phyloP scores from a whole-genome alignment of 331 rosid species.

The Saraca asoca region DNA sequence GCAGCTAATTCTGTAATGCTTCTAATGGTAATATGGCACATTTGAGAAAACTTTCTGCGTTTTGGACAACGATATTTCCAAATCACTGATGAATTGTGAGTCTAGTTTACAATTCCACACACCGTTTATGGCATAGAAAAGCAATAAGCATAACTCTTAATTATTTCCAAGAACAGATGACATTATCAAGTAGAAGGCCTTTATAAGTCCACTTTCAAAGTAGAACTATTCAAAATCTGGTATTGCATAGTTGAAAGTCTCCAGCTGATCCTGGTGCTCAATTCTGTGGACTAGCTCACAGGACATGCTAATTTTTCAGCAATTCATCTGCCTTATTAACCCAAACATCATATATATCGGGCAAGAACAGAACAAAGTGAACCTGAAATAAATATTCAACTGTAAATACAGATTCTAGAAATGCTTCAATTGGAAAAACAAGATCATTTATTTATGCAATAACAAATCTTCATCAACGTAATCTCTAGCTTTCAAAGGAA shows the following conservation, averaged over 20 bases:
- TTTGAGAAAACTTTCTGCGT: too few relatives aligned
- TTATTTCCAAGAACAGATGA: too few relatives aligned
- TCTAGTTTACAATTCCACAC: too few relatives aligned
- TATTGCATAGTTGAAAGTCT: not conserved
- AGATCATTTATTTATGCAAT: not conserved
- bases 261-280: constrained; percentile 22
- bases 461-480: not conserved
- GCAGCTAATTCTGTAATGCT: too few relatives aligned
- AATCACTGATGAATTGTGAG: too few relatives aligned
- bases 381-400: constrained; percentile 49
- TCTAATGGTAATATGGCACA: too few relatives aligned
- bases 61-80: too few relatives aligned
- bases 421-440: not conserved
- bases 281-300: not conserved
- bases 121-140: too few relatives aligned
- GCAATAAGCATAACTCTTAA: too few relatives aligned
- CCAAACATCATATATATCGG: constrained; percentile 63
- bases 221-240: too few relatives aligned
- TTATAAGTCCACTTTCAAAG: too few relatives aligned
- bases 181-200: too few relatives aligned
- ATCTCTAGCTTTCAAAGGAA: constrained; percentile 3
- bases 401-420: constrained; percentile 21
- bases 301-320: constrained; percentile 45
- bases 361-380: constrained; percentile 66
- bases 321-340: constrained; percentile 57